These are phyloP conservation scores for Penicillium decumbens DNA, from an alignment of 2,329 filamentous ascomycete species.

Conservation along the genomic window DNA sequence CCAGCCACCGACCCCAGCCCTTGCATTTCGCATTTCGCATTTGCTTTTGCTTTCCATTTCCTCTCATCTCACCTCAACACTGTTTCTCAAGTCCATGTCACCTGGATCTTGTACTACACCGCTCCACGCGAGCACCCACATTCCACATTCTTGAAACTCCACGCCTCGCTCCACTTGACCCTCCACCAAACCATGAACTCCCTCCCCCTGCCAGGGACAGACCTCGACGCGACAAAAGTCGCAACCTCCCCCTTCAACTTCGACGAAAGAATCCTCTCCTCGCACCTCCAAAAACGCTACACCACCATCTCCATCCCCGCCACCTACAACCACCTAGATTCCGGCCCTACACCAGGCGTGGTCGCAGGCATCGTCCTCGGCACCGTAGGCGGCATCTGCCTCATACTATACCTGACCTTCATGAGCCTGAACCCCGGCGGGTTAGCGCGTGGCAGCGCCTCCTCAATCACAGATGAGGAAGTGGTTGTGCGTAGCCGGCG, in stretches of 20 bases:
- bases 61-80: background rate
- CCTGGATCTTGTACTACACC: background rate
- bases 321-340: constrained; percentile 54
- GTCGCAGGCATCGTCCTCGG: constrained; percentile 56
- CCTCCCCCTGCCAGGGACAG: background rate
- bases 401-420: constrained; percentile 52
- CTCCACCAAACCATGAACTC: constrained; percentile 1
- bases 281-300: constrained; percentile 22
- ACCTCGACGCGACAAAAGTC: constrained; percentile 1
- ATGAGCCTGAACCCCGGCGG: constrained; percentile 47
- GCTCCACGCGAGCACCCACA: background rate
- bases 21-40: background rate
- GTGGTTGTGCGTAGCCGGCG: constrained; percentile 22
- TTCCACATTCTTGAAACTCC: background rate
- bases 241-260: background rate
- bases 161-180: background rate
- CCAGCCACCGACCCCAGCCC: background rate
- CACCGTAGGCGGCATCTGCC: constrained; percentile 49
- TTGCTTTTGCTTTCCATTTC: too few relatives aligned
- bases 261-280: constrained; percentile 6
- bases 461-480: constrained; percentile 24
- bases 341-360: constrained; percentile 52
- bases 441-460: constrained; percentile 24
- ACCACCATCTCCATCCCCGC: constrained; percentile 53
- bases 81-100: background rate